Evolutionary conservation across 805 yeast genomes (phyloP).

Genomic region (Wickerhamomyces mucosus): DNA sequence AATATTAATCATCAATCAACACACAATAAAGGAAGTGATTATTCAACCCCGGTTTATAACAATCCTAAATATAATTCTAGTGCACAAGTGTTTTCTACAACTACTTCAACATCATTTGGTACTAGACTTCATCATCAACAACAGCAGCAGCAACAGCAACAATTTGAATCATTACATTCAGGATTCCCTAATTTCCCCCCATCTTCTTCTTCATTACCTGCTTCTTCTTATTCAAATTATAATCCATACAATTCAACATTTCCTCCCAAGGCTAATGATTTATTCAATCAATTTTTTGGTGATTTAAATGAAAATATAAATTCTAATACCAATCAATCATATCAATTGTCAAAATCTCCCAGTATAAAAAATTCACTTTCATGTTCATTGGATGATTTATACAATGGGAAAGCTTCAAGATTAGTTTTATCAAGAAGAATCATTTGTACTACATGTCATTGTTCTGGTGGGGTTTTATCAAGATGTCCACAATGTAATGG

Average conservation of each 20-base stretch:
- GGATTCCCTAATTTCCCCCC: too few relatives aligned
- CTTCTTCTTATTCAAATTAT: not conserved
- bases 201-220: not conserved
- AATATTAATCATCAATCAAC: not conserved
- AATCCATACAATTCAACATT: constrained; percentile 1
- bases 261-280: constrained; percentile 17
- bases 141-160: not conserved
- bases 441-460: constrained; percentile 41
- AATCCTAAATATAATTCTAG: not conserved
- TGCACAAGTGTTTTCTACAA: not conserved
- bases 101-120: not conserved
- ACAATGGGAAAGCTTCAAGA: constrained; percentile 46
- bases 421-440: constrained; percentile 43
- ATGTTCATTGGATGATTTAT: constrained; percentile 46
- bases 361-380: constrained; percentile 48
- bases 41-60: not conserved
- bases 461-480: constrained; percentile 34
- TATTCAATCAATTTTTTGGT: constrained; percentile 25
- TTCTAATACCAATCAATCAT: not conserved
- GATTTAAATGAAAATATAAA: constrained; percentile 7
- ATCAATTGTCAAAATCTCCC: constrained; percentile 28
- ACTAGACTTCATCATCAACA: not conserved
- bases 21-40: not conserved
- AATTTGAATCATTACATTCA: not conserved
- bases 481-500: constrained; percentile 33